These are phyloP conservation scores for Elsinoe fawcettii DNA, from an alignment of 2,329 filamentous ascomycete species.

Conservation along the genomic window DNA sequence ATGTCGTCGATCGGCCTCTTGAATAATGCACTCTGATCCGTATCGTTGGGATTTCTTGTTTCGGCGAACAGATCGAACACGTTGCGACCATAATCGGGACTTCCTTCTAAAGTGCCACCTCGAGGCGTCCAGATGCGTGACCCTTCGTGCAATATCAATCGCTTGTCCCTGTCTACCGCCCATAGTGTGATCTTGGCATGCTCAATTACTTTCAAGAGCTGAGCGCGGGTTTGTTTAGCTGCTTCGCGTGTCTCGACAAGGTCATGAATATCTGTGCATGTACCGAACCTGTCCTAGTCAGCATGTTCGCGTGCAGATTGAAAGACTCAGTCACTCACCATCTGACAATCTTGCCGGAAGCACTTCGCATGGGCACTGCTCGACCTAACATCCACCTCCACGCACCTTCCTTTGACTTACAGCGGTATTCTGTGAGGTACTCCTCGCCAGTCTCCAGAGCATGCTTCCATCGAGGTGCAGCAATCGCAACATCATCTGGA, in stretches of 20 bases:
- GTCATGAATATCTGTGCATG: slow-evolving; percentile 72
- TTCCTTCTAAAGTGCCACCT: slow-evolving; percentile 2
- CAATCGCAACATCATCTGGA: slow-evolving; percentile 57
- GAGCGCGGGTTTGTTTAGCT: slow-evolving; percentile 59
- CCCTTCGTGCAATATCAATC: slow-evolving; percentile 63
- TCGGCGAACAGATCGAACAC: slow-evolving; percentile 55
- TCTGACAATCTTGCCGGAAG: slow-evolving; percentile 61
- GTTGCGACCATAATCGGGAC: slow-evolving; percentile 31
- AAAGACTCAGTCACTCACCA: slow-evolving; percentile 42
- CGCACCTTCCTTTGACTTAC: slow-evolving; percentile 56
- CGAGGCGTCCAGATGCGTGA: slow-evolving; percentile 40
- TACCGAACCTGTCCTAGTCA: slow-evolving; percentile 49
- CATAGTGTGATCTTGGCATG: slow-evolving; percentile 71
- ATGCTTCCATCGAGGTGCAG: slow-evolving; percentile 51
- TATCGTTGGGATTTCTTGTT: slow-evolving; percentile 16
- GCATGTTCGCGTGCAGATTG: not conserved
- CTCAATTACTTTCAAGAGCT: slow-evolving; percentile 64
- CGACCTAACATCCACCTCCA: slow-evolving; percentile 75
- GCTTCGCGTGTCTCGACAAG: slow-evolving; percentile 60
- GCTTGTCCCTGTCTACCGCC: slow-evolving; percentile 56
- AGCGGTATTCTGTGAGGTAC: slow-evolving; percentile 65
- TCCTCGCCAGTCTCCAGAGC: slow-evolving; percentile 59
- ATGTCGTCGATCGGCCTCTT: slow-evolving; percentile 56
- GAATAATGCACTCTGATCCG: slow-evolving; percentile 35
- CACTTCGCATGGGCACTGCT: slow-evolving; percentile 59